Base-by-base conservation (phyloP, 805 yeast genomes). In the Suhomyces xylopsoci region DNA sequence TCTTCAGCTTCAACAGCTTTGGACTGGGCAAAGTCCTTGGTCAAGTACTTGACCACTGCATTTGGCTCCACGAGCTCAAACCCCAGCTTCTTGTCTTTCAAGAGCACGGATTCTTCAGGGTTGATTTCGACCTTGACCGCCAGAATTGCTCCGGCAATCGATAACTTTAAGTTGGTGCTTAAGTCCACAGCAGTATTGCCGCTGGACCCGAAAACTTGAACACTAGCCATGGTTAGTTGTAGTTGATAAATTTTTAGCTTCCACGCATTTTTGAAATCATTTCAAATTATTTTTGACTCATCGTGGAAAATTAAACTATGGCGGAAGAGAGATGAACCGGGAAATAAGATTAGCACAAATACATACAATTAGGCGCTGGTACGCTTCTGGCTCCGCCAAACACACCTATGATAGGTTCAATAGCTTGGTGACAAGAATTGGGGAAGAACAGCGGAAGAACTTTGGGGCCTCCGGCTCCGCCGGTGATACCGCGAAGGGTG, bases 1-100 rank as follows among this genome's bases (percentile, higher is more conserved):
- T 82, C 87, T 56, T 80, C 82, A 20, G 69, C 65, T 9, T 64
- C 66, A 45, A 78, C 68, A 14, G 72, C 63, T 10, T 62, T 56
- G 25, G 69, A 62, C 8, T 49, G 59, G 5, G 67, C 51, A 55
- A 82, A 84, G 56, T 82, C 84, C 20, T 72, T 66, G 38, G 82
- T 73, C 55, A 84, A 69, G 61, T 82, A 87, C 65, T 84, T 83
- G 55, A 87, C 84, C 49, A 87, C 83, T 19, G 94, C 84, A 63
- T 87, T 85, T 19, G 89, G 76, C 66, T 87, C 90, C 52, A 76
- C 69, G 55, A 87, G 74, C 58, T 78, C 80, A 50, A 82, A 78
- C 2, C 69, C 67, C 22, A 64, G 44, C 6, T 68, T 67, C 38
- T 74, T 65, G 55, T 75, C 74, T 6, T 66, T 51, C 55, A 78